Percentiles rank a stretch among this genome's conserved stretches.
Evolutionary conservation across 352 stramenopile species (phyloP).

Genomic region (Ochromonadaceae sp.): DNA sequence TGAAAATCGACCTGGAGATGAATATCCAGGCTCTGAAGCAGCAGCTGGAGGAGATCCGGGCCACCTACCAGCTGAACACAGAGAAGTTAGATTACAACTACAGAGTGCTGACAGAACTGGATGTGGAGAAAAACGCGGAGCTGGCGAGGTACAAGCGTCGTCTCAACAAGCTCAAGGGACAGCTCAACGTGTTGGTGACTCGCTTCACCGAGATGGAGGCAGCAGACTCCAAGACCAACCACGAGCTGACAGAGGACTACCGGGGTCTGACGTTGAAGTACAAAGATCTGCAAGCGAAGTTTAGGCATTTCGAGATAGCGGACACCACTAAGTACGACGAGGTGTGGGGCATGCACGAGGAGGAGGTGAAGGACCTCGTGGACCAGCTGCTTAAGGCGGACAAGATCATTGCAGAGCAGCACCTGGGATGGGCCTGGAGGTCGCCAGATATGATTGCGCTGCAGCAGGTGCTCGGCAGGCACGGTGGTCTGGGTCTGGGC

Average conservation of each 20-base stretch:
- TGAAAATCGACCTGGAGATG: conserved; percentile 89
- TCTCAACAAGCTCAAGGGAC: conserved; percentile 71
- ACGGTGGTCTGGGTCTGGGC: not conserved
- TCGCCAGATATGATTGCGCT: conserved; percentile 33
- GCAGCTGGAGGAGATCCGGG: conserved; percentile 83
- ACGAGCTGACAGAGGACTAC: conserved; percentile 81
- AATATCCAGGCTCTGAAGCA: conserved; percentile 88
- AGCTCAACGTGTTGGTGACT: conserved; percentile 57
- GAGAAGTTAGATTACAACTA: conserved; percentile 94
- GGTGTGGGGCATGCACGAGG: conserved; percentile 76
- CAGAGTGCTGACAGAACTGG: conserved; percentile 73
- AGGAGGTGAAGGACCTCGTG: conserved; percentile 54
- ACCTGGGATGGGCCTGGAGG: conserved; percentile 60
- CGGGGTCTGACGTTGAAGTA: conserved; percentile 81
- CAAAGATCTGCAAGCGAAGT: conserved; percentile 82
- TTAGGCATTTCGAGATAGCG: conserved; percentile 71
- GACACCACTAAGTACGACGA: conserved; percentile 67
- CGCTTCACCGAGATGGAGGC: conserved; percentile 79
- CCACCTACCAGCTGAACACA: conserved; percentile 85
- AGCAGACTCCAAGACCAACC: conserved; percentile 61
- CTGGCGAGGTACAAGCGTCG: conserved; percentile 79
- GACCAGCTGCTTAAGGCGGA: conserved; percentile 67
- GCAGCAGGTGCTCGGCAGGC: not conserved
- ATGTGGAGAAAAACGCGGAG: conserved; percentile 83
- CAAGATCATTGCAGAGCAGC: conserved; percentile 67